Evolutionary conservation across 768 basidiomycete genomes (phyloP).

Genomic region (Clitopilus passeckerianus): DNA sequence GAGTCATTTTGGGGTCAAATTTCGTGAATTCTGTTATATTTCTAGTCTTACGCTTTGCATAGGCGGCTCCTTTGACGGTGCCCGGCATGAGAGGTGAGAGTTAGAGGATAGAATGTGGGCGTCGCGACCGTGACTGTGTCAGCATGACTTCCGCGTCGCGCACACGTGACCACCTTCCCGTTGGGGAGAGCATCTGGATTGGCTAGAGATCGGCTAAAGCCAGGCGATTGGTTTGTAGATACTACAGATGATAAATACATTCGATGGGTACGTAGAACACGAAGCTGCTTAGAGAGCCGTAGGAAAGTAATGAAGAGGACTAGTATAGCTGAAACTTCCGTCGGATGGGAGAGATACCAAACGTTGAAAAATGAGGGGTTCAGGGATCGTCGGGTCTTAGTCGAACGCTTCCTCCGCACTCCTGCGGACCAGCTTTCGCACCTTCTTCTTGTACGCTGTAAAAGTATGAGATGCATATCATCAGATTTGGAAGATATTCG

Average conservation of each 20-base stretch:
- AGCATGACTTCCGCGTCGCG: neutral
- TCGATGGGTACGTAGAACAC: slow-evolving; percentile 5
- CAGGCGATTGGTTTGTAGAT: neutral
- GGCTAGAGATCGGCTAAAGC: neutral
- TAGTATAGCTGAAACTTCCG: neutral
- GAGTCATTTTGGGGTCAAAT: neutral
- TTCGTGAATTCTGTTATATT: neutral
- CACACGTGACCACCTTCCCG: neutral
- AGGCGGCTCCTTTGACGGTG: slow-evolving; percentile 30
- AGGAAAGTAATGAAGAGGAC: neutral
- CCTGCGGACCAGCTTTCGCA: slow-evolving; percentile 79
- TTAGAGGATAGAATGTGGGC: neutral
- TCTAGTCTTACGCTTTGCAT: slow-evolving; percentile 21
- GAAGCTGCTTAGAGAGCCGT: neutral
- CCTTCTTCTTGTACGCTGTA: slow-evolving; percentile 91
- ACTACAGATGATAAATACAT: neutral
- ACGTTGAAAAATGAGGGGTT: slow-evolving; percentile 3
- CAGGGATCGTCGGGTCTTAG: slow-evolving; percentile 7
- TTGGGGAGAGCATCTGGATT: neutral
- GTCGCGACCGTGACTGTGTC: neutral
- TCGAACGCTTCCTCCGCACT: slow-evolving; percentile 90
- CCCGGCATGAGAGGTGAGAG: slow-evolving; percentile 19
- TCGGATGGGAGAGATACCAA: slow-evolving; percentile 3
- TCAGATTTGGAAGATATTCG: slow-evolving; percentile 12
- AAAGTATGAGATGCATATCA: slow-evolving; percentile 9